Evolutionary conservation across 768 basidiomycete species (phyloP), one percentile per base, ranked within the genome.

Genomic region (Terana coerulea): DNA sequence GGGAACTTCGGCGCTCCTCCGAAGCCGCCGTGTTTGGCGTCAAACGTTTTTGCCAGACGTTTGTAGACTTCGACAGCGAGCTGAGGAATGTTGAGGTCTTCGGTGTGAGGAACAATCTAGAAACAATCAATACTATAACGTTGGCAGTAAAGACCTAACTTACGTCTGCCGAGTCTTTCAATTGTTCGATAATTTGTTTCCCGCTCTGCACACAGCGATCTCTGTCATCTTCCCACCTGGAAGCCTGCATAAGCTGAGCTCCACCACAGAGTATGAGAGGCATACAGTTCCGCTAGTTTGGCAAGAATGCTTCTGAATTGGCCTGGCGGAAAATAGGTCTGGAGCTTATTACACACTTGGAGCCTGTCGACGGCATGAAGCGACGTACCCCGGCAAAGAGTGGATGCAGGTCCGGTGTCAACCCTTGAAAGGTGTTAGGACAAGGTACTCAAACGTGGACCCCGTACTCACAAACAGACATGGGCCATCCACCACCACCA

Each of bases 1-100:
- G 69, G 70, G 52, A 73, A 72, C 54, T 73, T 73, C 17, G 72
- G 72, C 14, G 70, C 71, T 21, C 55, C 54, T 3, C 67, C 63
- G 54, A 74, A 74, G 1, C 72, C 72, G 1, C 71, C 72, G 47
- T 71, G 57, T 11, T 33, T 43, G 1, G 56, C 33, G 56, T 73
- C 72, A 59, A 66, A 67, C 1, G 36, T 56, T 28, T 49, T 22
- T 47, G 59, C 37, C 17, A 59, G 43, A 2, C 56, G 56, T 10
- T 47, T 30, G 51, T 51, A 61, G 10, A 64, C 54, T 19, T 52
- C 29, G 3, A 42, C 28, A 1, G 58, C 45, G 7, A 61, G 33
- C 3, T 40, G 30, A 3, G 52, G 39, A 10, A 59, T 39, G 7
- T 52, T 22, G 33, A 57, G 26, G 24, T 29, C n/a, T 24, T 25